These are phyloP conservation scores for Saccharomycopsis phalli DNA, from an alignment of 1,139 yeast species.

Conservation along the genomic window DNA sequence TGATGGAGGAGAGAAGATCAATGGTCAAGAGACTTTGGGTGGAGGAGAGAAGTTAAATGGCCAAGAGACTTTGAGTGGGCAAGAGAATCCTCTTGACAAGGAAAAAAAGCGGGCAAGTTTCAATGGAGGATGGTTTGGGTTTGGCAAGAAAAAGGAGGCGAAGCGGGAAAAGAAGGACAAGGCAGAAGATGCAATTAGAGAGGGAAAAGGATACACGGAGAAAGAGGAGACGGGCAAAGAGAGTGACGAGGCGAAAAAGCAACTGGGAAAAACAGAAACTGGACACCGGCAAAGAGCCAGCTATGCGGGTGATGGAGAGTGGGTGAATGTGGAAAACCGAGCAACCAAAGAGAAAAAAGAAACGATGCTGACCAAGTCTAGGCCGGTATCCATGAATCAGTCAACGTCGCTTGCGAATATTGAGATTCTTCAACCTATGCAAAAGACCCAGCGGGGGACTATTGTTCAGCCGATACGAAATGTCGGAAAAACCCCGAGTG, in stretches of 20 bases:
- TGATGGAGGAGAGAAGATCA: slow-evolving; percentile 1
- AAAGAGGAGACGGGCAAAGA: no score
- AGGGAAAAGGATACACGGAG: not conserved
- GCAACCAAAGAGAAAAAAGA: not conserved
- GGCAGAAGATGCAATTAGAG: not conserved
- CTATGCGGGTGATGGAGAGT: no score
- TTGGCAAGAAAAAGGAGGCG: slow-evolving; percentile 1
- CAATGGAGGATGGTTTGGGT: not conserved
- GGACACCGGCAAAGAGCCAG: no score
- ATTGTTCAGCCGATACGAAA: no score
- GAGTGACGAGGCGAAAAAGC: no score
- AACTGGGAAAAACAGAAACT: not conserved
- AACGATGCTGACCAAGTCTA: not conserved
- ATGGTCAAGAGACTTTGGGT: not conserved
- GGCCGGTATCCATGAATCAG: no score
- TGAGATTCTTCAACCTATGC: no score
- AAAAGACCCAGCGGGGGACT: no score
- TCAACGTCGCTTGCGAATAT: no score
- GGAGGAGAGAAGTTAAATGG: not conserved
- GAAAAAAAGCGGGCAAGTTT: not conserved
- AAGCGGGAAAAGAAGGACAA: not conserved
- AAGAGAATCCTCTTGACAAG: slow-evolving; percentile 1
- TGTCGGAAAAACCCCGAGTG: no score
- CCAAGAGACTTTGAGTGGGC: not conserved
- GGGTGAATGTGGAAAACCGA: no score